These are phyloP conservation scores for Coniochaeta sp. DNA, from an alignment of 2,329 filamentous ascomycete species.

Conservation along the genomic window DNA sequence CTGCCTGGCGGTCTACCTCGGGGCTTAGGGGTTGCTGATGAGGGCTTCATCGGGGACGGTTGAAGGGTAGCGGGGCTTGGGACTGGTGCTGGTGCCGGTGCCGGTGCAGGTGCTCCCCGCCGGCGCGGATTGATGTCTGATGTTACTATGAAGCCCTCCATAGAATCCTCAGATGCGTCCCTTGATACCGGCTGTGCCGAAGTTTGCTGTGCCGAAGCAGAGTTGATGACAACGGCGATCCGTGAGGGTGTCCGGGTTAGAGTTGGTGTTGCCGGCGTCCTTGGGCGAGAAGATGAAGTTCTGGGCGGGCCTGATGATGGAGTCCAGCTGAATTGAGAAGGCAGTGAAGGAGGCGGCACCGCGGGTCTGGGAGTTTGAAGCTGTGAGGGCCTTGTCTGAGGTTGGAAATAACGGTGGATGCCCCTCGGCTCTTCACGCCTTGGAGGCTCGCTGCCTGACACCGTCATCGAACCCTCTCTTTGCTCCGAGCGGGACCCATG, in stretches of 20 bases:
- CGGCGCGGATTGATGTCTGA: background rate
- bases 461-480: too few species aligned
- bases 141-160: background rate
- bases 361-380: background rate
- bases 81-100: too few species aligned
- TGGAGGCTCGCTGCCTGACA: background rate
- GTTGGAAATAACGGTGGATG: background rate
- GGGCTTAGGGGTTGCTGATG: background rate
- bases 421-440: background rate
- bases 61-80: background rate
- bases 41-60: background rate
- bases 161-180: background rate
- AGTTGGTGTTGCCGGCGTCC: background rate
- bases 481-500: too few species aligned
- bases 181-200: background rate
- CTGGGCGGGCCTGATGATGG: background rate
- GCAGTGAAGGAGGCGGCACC: background rate
- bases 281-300: background rate
- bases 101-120: background rate
- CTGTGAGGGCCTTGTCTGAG: background rate
- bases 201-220: background rate
- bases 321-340: background rate
- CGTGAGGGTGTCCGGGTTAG: slow-evolving; percentile 5
- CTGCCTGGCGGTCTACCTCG: background rate
- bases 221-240: slow-evolving; percentile 9